Evolutionary conservation across 2,329 filamentous ascomycete species (phyloP), one percentile per base, ranked within the genome.

Genomic region (Helotiales sp.): DNA sequence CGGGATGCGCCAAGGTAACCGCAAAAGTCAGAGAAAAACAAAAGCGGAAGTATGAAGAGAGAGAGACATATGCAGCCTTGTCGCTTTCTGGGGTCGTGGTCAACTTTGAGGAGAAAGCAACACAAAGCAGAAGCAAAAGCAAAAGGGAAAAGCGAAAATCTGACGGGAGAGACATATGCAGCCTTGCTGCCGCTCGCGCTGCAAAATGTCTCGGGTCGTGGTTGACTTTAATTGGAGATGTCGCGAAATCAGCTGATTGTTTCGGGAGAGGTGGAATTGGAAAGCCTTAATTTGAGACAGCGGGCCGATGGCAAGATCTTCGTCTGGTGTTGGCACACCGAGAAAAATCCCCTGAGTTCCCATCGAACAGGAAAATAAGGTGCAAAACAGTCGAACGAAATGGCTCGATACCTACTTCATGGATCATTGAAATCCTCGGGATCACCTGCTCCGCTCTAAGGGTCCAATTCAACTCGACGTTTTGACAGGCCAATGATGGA

Each of bases 391-490:
- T 17, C 7, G 3, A 54, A 2, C 15, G 26, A 32, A 32, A 54
- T 10, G 2, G n/a, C 20, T 10, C 15, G n/a, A 43, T 2, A 43
- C 2, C 6, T 24, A 40, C 15, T 17, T 2, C 37, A 40, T 20
- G 30, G 32, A 40, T 28, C 20, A n/a, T 43, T 10, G 54, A 20
- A 11, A 26, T 11, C 28, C 57, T 37, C 66, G 63, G 22, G 58
- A 63, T 68, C 66, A 65, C 63, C 59, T 68, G 66, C 65, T 52
- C 26, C 24, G 60, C 28, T 54, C 20, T 20, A 52, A 62, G 40
- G 66, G 37, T 59, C 57, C 50, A 59, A 66, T 50, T 52, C 3
- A 3, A 54, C 37, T 52, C 3, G 2, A 54, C 37, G 24, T 28
- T 10, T 13, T 30, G 50, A 6, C 3, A 57, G 15, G 15, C 34